Evolutionary conservation across 495 filamentous ascomycete species (phyloP).

Genomic region (Aspergillus bridgeri): DNA sequence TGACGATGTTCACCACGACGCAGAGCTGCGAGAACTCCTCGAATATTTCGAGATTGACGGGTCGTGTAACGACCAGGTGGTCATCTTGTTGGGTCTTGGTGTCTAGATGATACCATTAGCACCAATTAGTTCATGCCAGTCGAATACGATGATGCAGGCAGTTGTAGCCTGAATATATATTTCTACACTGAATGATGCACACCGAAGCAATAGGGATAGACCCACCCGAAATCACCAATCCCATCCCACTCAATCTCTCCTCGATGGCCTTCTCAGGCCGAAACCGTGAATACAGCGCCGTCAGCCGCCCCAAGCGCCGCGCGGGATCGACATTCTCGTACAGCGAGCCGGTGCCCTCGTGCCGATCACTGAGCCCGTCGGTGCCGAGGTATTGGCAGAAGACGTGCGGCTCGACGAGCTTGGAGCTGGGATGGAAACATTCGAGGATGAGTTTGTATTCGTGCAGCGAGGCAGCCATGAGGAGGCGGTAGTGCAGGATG

Average conservation of each 20-base stretch:
- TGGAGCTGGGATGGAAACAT: constrained; percentile 71
- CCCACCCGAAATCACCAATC: constrained; percentile 12
- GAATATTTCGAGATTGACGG: constrained; percentile 60
- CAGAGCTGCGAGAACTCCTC: constrained; percentile 73
- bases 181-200: not conserved
- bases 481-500: constrained; percentile 63
- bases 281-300: constrained; percentile 55
- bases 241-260: constrained; percentile 27
- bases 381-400: constrained; percentile 67
- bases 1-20: constrained; percentile 64
- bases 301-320: constrained; percentile 34
- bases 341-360: constrained; percentile 37
- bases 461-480: constrained; percentile 50
- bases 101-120: too few relatives aligned
- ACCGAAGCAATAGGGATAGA: not conserved
- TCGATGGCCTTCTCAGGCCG: constrained; percentile 52
- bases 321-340: constrained; percentile 31
- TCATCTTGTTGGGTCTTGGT: constrained; percentile 28
- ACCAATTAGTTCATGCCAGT: too few relatives aligned
- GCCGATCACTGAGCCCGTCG: constrained; percentile 40
- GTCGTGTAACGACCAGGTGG: constrained; percentile 35
- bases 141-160: too few relatives aligned
- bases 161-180: not conserved
- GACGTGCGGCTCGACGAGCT: constrained; percentile 62
- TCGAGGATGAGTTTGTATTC: constrained; percentile 69